Percentiles rank a stretch among this genome's conserved stretches.
phyloP scores from a whole-genome alignment of 108 stramenopile species.

The Discostella pseudostelligera region DNA sequence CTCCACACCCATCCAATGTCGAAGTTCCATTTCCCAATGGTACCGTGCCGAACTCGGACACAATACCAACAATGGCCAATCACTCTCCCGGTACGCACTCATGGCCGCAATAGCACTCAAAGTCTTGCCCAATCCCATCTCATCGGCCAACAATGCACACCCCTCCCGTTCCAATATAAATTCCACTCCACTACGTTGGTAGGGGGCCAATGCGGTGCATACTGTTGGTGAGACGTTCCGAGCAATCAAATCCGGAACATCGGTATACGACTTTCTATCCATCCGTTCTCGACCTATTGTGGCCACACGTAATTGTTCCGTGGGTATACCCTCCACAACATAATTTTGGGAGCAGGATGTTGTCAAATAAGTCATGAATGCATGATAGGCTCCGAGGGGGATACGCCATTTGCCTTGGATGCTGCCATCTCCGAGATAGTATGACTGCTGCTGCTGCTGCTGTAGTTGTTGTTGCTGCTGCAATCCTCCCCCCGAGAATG shows the following conservation, averaged over 20 bases:
- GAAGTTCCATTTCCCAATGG: slow-evolving; percentile 94
- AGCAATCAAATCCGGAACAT: slow-evolving; percentile 45
- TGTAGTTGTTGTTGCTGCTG: slow-evolving; percentile 2
- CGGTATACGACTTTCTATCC: slow-evolving; percentile 59
- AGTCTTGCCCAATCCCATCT: slow-evolving; percentile 87
- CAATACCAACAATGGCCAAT: slow-evolving; percentile 93
- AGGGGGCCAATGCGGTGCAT: slow-evolving; percentile 72
- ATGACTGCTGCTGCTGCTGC: not conserved
- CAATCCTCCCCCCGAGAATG: not conserved
- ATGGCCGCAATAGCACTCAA: slow-evolving; percentile 89
- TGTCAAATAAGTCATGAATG: slow-evolving; percentile 57
- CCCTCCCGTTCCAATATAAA: slow-evolving; percentile 81
- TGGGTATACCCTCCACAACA: slow-evolving; percentile 60
- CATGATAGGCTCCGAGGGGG: slow-evolving; percentile 76
- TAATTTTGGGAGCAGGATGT: not conserved
- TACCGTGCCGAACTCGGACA: slow-evolving; percentile 89
- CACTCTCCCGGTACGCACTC: slow-evolving; percentile 62
- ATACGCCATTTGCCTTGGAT: slow-evolving; percentile 72
- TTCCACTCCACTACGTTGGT: slow-evolving; percentile 83
- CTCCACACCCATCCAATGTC: slow-evolving; percentile 73
- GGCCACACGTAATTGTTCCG: slow-evolving; percentile 64
- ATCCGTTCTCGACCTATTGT: slow-evolving; percentile 68
- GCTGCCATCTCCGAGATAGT: not conserved
- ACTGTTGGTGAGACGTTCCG: slow-evolving; percentile 61
- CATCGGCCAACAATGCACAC: slow-evolving; percentile 68